These are phyloP conservation scores for Arthrinium phaeospermum DNA, from an alignment of 2,329 filamentous ascomycete genomes.

Conservation along the genomic window DNA sequence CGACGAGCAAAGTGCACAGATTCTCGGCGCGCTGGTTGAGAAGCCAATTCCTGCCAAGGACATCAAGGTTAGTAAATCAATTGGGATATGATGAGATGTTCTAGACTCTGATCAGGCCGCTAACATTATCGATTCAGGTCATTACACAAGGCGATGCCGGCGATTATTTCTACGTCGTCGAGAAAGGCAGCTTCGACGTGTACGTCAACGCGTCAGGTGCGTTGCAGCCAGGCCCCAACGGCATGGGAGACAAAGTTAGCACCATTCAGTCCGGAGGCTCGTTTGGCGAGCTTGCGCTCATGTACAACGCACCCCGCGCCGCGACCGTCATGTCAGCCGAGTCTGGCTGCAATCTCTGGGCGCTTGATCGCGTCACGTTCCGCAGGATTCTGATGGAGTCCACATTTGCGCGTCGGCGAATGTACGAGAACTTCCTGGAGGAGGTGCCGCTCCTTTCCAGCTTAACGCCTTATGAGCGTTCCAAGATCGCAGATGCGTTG, in stretches of 20 bases:
- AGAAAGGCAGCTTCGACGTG: slow-evolving; percentile 88
- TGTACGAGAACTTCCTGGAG: slow-evolving; percentile 97
- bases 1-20: slow-evolving; percentile 87
- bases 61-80: slow-evolving; percentile 60
- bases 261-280: slow-evolving; percentile 87
- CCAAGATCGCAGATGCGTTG: slow-evolving; percentile 95
- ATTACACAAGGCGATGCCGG: slow-evolving; percentile 95
- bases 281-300: slow-evolving; percentile 94
- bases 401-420: slow-evolving; percentile 91
- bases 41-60: slow-evolving; percentile 94
- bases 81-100: neutral
- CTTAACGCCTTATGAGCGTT: slow-evolving; percentile 89
- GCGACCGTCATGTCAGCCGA: slow-evolving; percentile 90
- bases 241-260: slow-evolving; percentile 82
- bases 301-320: slow-evolving; percentile 98
- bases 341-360: slow-evolving; percentile 83
- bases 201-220: slow-evolving; percentile 82
- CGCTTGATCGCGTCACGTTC: slow-evolving; percentile 93
- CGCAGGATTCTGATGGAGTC: slow-evolving; percentile 98
- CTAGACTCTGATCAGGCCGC: neutral
- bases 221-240: slow-evolving; percentile 79
- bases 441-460: slow-evolving; percentile 86
- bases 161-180: slow-evolving; percentile 97
- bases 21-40: slow-evolving; percentile 89
- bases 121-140: slow-evolving; percentile 59